Evolutionary conservation across 192 early-diverging fungal species (phyloP), one percentile per base, ranked within the genome.

Genomic region (Podila verticillata): DNA sequence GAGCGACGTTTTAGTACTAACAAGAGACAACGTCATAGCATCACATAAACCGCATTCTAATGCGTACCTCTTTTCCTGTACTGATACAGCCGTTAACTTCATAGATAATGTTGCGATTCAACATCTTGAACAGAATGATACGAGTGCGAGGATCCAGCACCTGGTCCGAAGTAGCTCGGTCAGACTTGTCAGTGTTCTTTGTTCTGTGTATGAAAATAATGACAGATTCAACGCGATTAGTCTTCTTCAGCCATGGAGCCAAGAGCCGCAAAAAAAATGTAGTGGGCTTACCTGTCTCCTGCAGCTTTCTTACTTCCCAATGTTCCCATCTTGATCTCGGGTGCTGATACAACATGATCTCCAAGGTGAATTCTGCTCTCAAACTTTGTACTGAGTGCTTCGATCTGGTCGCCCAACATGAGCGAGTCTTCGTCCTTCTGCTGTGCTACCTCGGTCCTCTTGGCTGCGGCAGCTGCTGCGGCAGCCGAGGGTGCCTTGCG

Each of bases 81-180:
- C 94, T 95, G 57, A 99, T 92, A 83, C 98, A 99, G 1, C 98
- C 98, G 75, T 99, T 96, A 68, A 99, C 92, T 71, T 96, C 95
- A 73, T 94, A 92, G 65, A 99, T 94, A 6, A 96, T 81, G 60
- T 93, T 93, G 51, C 91, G 85, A 84, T 97, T 98, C 65, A 99
- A 83, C 83, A 99, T 85, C 80, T 98, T 98, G 86, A 98, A 97
- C 26, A 99, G 84, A 66, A 99, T 97, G 32, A 98, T 98, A 60
- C 96, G 94, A 8, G 98, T 99, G 24, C 97, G 93, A n/a, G 96
- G 95, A 82, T 99, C 98, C 19, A 99, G 85, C 6, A 99, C 98
- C 77, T 98, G 97, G 81, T 99, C 98, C 4, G 94, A 93, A 1
- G 98, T 99, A 0, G 98, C 98, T 17, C 98, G 89, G 68, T 98